Conservation (phyloP, 2,329 filamentous ascomycete genomes). For the Hypoxylon sp. region DNA sequence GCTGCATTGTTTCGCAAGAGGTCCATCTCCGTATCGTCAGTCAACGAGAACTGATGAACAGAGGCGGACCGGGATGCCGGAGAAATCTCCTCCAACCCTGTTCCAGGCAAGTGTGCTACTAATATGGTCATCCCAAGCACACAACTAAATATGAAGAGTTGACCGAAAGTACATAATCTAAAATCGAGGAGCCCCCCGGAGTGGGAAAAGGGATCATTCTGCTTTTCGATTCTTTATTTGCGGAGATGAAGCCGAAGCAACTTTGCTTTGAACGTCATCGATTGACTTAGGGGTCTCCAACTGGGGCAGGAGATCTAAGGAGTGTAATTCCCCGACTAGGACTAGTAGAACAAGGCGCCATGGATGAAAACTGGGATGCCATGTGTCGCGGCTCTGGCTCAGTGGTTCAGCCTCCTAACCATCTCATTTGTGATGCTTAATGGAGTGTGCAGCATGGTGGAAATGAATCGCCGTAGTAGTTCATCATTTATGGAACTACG, state of each 20-base stretch:
- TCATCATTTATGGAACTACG: slow-evolving; percentile 8
- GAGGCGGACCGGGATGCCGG: slow-evolving; percentile 45
- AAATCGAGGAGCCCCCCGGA: slow-evolving; percentile 13
- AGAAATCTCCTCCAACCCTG: slow-evolving; percentile 40
- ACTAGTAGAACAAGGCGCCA: slow-evolving; percentile 21
- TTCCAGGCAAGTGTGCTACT: slow-evolving; percentile 21
- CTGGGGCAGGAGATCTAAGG: slow-evolving; percentile 28
- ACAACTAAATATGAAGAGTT: slow-evolving; percentile 14
- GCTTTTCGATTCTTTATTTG: slow-evolving; percentile 19
- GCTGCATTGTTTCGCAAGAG: slow-evolving; percentile 33
- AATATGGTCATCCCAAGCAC: slow-evolving; percentile 1
- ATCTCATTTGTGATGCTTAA: slow-evolving; percentile 21
- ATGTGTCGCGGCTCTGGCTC: slow-evolving; percentile 35
- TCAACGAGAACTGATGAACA: slow-evolving; percentile 30
- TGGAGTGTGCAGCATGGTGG: not conserved
- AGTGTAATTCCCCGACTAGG: slow-evolving; percentile 21
- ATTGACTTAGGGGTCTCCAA: slow-evolving; percentile 28
- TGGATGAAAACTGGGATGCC: slow-evolving; percentile 30
- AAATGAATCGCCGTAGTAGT: slow-evolving; percentile 3
- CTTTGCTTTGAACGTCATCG: slow-evolving; percentile 33
- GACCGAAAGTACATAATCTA: slow-evolving; percentile 15
- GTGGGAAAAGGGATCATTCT: slow-evolving; percentile 10
- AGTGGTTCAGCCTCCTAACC: slow-evolving; percentile 36
- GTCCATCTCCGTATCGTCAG: slow-evolving; percentile 21
- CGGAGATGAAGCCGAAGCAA: slow-evolving; percentile 28